A percentile compares a stretch with the other conserved stretches of the same genome.
Evolutionary conservation across 495 filamentous ascomycete species (phyloP).

Genomic region (Aspergillus panamensis): DNA sequence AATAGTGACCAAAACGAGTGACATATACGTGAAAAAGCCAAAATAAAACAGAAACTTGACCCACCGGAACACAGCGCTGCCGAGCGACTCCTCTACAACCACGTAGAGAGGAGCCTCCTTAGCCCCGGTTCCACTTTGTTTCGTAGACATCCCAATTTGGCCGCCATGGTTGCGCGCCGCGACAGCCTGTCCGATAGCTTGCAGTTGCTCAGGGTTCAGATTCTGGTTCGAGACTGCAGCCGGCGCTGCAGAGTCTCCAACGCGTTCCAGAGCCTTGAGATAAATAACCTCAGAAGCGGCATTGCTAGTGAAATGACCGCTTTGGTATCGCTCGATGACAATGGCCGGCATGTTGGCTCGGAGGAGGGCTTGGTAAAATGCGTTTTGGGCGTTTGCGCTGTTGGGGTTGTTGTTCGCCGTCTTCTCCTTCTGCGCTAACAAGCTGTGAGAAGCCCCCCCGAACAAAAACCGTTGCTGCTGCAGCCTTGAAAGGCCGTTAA

Average conservation of each 20-base stretch:
- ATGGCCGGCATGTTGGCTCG: conserved; percentile 90
- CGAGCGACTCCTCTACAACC: conserved; percentile 87
- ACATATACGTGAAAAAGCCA: conserved; percentile 67
- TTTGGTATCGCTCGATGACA: conserved; percentile 82
- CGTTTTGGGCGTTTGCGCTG: conserved; percentile 81
- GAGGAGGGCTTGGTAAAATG: conserved; percentile 89
- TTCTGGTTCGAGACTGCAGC: conserved; percentile 34
- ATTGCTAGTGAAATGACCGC: conserved; percentile 78
- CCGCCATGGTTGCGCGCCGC: conserved; percentile 69
- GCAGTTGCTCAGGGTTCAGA: conserved; percentile 62
- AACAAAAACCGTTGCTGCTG: conserved; percentile 53
- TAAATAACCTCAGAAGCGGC: conserved; percentile 68
- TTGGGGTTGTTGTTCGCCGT: conserved; percentile 86
- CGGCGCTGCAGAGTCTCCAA: conserved; percentile 50
- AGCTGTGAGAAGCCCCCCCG: conserved; percentile 52
- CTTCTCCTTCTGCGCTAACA: conserved; percentile 72
- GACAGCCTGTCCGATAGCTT: conserved; percentile 84
- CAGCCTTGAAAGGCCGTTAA: conserved; percentile 25
- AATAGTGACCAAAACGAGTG: conserved; percentile 70
- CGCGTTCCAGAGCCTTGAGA: conserved; percentile 64
- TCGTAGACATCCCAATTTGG: conserved; percentile 48
- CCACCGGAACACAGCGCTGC: conserved; percentile 81
- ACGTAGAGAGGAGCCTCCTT: conserved; percentile 86
- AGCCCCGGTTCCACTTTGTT: conserved; percentile 55
- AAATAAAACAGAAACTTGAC: conserved; percentile 80